Conservation (phyloP, 192 early-diverging fungal species). For the Coemansia sp. region DNA sequence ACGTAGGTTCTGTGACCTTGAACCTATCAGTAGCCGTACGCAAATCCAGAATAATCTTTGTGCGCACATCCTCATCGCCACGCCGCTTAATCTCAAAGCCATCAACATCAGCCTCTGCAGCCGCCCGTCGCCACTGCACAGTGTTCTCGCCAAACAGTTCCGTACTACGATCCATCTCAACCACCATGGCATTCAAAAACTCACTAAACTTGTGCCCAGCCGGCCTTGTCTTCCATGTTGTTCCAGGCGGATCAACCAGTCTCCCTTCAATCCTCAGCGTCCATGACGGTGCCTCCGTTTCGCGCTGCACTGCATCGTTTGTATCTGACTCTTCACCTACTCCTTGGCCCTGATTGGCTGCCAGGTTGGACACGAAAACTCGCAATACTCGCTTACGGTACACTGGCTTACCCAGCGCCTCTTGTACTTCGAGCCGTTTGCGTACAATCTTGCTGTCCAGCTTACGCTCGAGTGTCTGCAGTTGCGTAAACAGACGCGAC, state of each 20-base stretch:
- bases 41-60: constrained; percentile 74
- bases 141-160: constrained; percentile 65
- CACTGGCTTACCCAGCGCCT: constrained; percentile 71
- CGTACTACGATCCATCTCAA: constrained; percentile 79
- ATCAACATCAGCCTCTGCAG: constrained; percentile 50
- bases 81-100: constrained; percentile 93
- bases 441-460: constrained; percentile 87
- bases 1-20: constrained; percentile 64
- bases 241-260: constrained; percentile 68
- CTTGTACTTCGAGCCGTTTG: constrained; percentile 87
- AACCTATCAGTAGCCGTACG: constrained; percentile 77
- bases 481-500: constrained; percentile 79
- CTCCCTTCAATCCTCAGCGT: constrained; percentile 88
- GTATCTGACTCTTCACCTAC: constrained; percentile 10
- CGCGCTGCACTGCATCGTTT: constrained; percentile 8
- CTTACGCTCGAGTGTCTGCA: constrained; percentile 82
- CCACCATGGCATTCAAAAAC: constrained; percentile 79
- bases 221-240: constrained; percentile 58
- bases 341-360: constrained; percentile 63
- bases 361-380: constrained; percentile 87
- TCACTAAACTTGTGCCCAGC: constrained; percentile 74
- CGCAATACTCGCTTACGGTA: constrained; percentile 75
- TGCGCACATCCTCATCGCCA: constrained; percentile 80
- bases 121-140: constrained; percentile 43
- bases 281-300: constrained; percentile 70